These are phyloP conservation scores for Heliamphora exappendiculata DNA, from an alignment of 148 eudicot species.

Conservation along the genomic window DNA sequence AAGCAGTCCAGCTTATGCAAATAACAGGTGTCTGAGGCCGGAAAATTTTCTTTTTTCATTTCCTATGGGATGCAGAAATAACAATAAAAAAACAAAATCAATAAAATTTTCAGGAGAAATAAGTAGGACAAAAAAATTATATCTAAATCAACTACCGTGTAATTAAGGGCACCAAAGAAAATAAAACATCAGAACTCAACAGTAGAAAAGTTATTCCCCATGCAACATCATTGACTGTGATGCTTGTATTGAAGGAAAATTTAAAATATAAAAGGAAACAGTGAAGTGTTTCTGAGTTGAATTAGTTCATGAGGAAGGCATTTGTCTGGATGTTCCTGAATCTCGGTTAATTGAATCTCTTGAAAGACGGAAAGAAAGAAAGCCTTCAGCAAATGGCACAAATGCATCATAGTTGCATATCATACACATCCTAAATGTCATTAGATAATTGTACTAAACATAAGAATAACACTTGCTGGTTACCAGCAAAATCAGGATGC, in stretches of 20 bases:
- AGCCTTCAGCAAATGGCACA: too few species aligned
- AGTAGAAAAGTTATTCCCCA: neutral
- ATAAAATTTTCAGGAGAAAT: neutral
- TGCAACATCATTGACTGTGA: neutral
- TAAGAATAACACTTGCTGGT: neutral
- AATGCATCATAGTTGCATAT: neutral
- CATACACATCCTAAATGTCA: neutral
- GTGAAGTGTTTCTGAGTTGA: neutral
- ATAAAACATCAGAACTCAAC: slow-evolving; percentile 2
- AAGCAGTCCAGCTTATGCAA: neutral
- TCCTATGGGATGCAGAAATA: neutral
- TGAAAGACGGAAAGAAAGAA: too few species aligned
- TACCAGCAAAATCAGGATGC: neutral
- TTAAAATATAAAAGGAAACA: neutral
- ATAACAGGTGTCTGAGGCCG: neutral
- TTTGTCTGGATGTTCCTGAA: neutral
- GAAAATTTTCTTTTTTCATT: neutral
- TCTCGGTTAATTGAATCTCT: too few species aligned
- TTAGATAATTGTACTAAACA: neutral
- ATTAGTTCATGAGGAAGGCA: neutral
- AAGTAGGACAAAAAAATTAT: neutral
- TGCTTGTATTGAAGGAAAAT: neutral
- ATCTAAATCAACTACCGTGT: neutral
- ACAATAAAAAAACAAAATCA: neutral
- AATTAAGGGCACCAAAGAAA: neutral